Percentiles rank a stretch among this genome's conserved stretches.
phyloP scores from a whole-genome alignment of 208 protist genomes.

The Novymonas esmeraldas region DNA sequence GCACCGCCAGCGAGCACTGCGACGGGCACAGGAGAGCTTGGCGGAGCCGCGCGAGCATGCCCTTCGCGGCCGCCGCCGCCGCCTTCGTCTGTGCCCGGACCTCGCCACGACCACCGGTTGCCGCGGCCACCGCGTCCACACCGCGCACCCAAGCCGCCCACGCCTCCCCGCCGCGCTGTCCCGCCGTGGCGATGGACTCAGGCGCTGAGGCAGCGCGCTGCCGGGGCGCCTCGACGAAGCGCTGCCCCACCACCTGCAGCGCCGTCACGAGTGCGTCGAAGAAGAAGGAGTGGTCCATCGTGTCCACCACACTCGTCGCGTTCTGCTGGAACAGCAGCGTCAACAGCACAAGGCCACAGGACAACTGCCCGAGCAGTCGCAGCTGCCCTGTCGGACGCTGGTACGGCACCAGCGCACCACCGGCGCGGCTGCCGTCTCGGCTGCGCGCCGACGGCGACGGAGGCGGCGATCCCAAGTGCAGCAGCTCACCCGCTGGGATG shows the following conservation, averaged over 20 bases:
- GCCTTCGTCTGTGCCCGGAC: background rate
- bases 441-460: background rate
- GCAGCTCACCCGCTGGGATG: background rate
- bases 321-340: conserved; percentile 41
- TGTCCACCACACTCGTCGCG: conserved; percentile 35
- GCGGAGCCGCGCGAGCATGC: background rate
- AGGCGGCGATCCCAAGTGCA: background rate
- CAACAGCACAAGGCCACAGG: conserved; percentile 51
- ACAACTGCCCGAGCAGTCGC: conserved; percentile 40
- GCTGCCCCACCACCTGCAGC: conserved; percentile 34
- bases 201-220: background rate
- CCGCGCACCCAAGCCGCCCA: conserved; percentile 19
- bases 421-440: background rate
- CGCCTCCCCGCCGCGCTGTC: conserved; percentile 1
- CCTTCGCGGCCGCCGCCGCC: background rate
- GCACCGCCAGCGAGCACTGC: conserved; percentile 19
- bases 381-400: conserved; percentile 11
- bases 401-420: background rate
- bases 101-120: background rate
- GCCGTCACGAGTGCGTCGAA: conserved; percentile 50
- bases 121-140: conserved; percentile 5
- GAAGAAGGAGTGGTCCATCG: conserved; percentile 66
- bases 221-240: conserved; percentile 5
- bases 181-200: background rate
- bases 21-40: conserved; percentile 2